Evolutionary conservation across 805 yeast species (phyloP), one percentile per base, ranked within the genome.

Genomic region (Lachancea meyersii): DNA sequence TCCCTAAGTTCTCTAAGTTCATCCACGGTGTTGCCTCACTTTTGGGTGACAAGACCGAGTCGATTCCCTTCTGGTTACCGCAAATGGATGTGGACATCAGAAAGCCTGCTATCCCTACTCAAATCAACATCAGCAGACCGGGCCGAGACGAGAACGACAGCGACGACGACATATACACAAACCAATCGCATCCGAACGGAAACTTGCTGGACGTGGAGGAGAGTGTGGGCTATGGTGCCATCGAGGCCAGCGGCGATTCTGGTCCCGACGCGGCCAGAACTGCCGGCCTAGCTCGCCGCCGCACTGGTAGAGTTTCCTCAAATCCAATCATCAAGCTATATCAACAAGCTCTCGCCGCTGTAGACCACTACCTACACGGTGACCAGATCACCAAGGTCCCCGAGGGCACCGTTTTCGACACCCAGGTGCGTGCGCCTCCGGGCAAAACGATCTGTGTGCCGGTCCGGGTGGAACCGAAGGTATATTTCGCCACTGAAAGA

Each of bases 401-500:
- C 11, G 68, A 64, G 14, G 87, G 86, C 21, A 81, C 88, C 0
- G 73, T 71, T 0, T 82, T 79, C 56, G 80, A 77, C 47, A 58
- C 76, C 2, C 64, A 68, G 43, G 72, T 81, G 49, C 67, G 64
- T 46, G 84, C 93, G 9, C 97, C 98, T 18, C 79, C 84, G 32
- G 98, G 97, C 1, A 89, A 88, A 64, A 73, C 76, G 35, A 86
- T 93, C 46, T 79, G 88, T 57, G 93, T 93, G 7, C 98, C 97
- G 2, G 94, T 93, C 30, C 77, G 98, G 57, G 89, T 93, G 28
- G 98, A 93, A 66, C 98, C 98, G 45, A 93, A 93, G 68, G 98
- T 93, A n/a, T 93, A 93, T 63, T 93, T 93, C 65, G 98, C 98
- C 5, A 87, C 95, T 19, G 98, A 93, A 65, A 79, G 98, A 68